Conservation (phyloP, 768 basidiomycete species). For the Cubamyces sp. region DNA sequence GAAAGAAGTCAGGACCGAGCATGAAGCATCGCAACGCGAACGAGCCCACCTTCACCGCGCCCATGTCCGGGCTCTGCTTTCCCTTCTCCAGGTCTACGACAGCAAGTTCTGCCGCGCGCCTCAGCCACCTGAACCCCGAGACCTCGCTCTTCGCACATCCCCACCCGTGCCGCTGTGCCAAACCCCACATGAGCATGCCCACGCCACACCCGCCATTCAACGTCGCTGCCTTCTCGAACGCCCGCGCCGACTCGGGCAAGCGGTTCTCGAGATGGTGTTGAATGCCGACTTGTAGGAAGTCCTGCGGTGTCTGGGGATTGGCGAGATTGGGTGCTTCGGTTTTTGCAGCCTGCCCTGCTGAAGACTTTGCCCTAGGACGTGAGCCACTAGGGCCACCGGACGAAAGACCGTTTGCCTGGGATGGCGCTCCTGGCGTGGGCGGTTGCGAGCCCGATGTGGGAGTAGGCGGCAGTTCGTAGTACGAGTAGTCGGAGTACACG, state of each 20-base stretch:
- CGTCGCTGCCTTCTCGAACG: constrained; percentile 78
- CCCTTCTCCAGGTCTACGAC: constrained; percentile 75
- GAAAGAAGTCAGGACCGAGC: not conserved
- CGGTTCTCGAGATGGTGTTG: constrained; percentile 76
- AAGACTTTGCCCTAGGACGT: constrained; percentile 5
- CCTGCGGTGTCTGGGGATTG: constrained; percentile 52
- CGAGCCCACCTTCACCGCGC: constrained; percentile 54
- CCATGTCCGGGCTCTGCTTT: constrained; percentile 54
- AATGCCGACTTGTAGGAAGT: constrained; percentile 78
- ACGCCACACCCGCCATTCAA: constrained; percentile 79
- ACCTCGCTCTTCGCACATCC: constrained; percentile 81
- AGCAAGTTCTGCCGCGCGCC: constrained; percentile 79
- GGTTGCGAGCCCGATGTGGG: constrained; percentile 38
- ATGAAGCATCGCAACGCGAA: not conserved
- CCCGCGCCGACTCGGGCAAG: constrained; percentile 66
- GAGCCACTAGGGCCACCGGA: constrained; percentile 9
- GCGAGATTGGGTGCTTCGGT: not conserved
- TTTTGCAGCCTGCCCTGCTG: constrained; percentile 8
- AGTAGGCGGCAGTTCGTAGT: constrained; percentile 58
- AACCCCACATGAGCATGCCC: constrained; percentile 93
- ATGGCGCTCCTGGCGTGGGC: constrained; percentile 18
- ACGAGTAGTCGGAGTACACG: constrained; percentile 70
- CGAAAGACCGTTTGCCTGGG: constrained; percentile 8
- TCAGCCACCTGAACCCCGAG: constrained; percentile 80
- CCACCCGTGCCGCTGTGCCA: constrained; percentile 87